Evolutionary conservation across 257 asterid species (phyloP).

Genomic region (Osmanthus fragrans): DNA sequence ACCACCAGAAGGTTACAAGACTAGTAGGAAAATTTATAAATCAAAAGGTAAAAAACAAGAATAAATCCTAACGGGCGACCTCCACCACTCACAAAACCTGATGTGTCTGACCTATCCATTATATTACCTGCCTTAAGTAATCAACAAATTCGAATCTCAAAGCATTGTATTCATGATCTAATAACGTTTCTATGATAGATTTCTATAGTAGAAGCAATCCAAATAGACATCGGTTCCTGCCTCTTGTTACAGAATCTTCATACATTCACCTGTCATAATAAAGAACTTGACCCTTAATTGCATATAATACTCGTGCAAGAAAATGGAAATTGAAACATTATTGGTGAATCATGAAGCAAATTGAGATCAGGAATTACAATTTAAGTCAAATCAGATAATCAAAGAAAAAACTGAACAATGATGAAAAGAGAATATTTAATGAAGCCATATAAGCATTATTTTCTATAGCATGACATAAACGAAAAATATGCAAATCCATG

Average conservation of each 20-base stretch:
- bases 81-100: conserved; percentile 91
- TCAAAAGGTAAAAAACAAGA: conserved; percentile 34
- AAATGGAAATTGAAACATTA: background rate
- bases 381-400: background rate
- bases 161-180: background rate
- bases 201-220: conserved; percentile 3
- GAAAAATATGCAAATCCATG: background rate
- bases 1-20: conserved; percentile 23
- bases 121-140: conserved; percentile 25
- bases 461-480: background rate
- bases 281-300: conserved; percentile 4
- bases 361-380: background rate
- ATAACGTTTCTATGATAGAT: conserved; percentile 13
- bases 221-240: background rate
- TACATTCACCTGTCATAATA: conserved; percentile 43
- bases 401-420: background rate
- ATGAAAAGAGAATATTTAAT: background rate
- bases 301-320: background rate
- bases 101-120: conserved; percentile 86
- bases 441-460: background rate
- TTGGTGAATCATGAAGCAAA: background rate
- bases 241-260: background rate
- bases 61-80: conserved; percentile 38
- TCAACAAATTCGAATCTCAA: conserved; percentile 2
- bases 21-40: conserved; percentile 34